These are phyloP conservation scores for Neophaeococcomyces aloes DNA, from an alignment of 2,329 filamentous ascomycete genomes.

Conservation along the genomic window DNA sequence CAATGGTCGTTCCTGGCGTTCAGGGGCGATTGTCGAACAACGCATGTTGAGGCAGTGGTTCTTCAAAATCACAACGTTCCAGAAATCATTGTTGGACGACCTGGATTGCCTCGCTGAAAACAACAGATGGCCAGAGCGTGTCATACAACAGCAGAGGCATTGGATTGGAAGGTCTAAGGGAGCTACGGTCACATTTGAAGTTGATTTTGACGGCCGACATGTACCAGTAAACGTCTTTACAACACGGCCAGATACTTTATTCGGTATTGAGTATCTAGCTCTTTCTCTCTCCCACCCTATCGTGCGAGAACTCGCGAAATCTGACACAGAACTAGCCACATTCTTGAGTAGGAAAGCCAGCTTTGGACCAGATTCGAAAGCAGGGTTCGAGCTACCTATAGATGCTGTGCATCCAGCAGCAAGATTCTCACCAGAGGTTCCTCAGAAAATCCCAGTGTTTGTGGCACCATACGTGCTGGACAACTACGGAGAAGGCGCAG, in stretches of 20 bases:
- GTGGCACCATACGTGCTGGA: conserved; percentile 76
- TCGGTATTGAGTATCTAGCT: conserved; percentile 75
- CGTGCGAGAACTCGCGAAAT: conserved; percentile 50
- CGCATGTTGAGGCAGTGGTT: conserved; percentile 92
- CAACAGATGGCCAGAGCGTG: conserved; percentile 68
- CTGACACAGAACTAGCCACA: conserved; percentile 50
- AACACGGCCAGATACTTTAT: conserved; percentile 75
- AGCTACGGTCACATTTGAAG: conserved; percentile 56
- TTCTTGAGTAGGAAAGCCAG: conserved; percentile 52
- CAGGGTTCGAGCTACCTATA: conserved; percentile 57
- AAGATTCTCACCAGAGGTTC: conserved; percentile 42
- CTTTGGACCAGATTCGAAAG: conserved; percentile 46
- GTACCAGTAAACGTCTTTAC: conserved; percentile 63
- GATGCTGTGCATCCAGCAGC: conserved; percentile 55
- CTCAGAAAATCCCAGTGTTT: conserved; percentile 53
- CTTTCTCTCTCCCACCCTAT: conserved; percentile 63
- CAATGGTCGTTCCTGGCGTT: conserved; percentile 74
- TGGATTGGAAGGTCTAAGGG: conserved; percentile 77
- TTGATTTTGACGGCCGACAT: conserved; percentile 19
- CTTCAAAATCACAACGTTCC: conserved; percentile 69
- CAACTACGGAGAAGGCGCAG: conserved; percentile 75
- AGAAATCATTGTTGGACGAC: conserved; percentile 60
- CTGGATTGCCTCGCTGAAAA: conserved; percentile 54
- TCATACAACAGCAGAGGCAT: conserved; percentile 72
- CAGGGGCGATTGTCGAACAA: conserved; percentile 79